Evolutionary conservation across 106 monocot genomes (phyloP), one percentile per base, ranked within the genome.

Genomic region (Iris macrosiphon): DNA sequence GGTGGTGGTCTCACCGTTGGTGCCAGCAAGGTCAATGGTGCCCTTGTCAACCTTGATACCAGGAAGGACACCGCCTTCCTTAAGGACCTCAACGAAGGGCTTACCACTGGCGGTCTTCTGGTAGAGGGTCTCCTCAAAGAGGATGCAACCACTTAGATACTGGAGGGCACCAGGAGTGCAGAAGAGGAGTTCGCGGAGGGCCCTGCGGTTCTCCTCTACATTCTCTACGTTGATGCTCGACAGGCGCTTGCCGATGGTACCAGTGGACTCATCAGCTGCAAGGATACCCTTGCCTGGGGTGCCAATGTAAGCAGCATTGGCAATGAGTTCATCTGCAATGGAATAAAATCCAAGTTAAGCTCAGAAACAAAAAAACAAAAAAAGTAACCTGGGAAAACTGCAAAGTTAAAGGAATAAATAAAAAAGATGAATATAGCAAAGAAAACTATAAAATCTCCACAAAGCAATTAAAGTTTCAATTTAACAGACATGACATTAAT

Each of bases 31-130:
- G 30, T 78, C 67, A 2, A 78, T 55, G 10, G 72, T 72, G 38
- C 78, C 72, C 72, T 78, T 78, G 72, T 78, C 78, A 0, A 78
- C 78, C 57, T 72, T 78, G 56, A 78, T 72, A 10, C 78, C 71
- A 20, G 78, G 78, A 23, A 78, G 78, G 33, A 72, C 71, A 9
- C 78, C 72, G 9, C 78, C 72, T 35, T 62, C 78, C 55, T 78
- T 78, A 24, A 78, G 78, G 49, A 78, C 78, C 6, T 68, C 50
- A 4, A 78, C 78, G 7, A 78, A 78, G 3, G 72, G 78, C 27
- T 68, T 78, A 1, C 71, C 78, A 44, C 34, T 49, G 13, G 65
- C 71, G 28, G 71, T 71, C 61, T 71, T 71, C 51, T 72, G 77
- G 60, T 72, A 72, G 48, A 77, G 71, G 55, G 65, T 71, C 28